Evolutionary conservation across 1,139 yeast genomes (phyloP).

Genomic region (Candida sanyaensis): DNA sequence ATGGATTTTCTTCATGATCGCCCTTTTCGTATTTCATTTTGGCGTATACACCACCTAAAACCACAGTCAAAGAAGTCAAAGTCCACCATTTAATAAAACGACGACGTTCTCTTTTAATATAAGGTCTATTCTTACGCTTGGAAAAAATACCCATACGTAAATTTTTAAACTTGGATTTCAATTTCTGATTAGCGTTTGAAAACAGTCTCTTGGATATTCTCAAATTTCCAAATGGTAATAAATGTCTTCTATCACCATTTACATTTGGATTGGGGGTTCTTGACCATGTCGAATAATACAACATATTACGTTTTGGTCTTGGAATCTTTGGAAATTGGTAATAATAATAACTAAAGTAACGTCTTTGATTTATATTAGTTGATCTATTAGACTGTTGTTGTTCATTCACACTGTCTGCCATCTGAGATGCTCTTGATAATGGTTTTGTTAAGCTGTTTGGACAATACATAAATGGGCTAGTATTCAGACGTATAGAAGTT

Average conservation of each 20-base stretch:
- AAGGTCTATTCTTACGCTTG: conserved; percentile 36
- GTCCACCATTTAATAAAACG: conserved; percentile 70
- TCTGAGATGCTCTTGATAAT: conserved; percentile 42
- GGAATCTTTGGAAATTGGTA: conserved; percentile 63
- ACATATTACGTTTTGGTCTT: conserved; percentile 60
- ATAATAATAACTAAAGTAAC: conserved; percentile 29
- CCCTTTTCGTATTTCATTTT: conserved; percentile 47
- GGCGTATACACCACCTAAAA: conserved; percentile 66
- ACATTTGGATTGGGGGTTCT: conserved; percentile 16
- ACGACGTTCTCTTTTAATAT: conserved; percentile 40
- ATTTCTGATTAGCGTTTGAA: conserved; percentile 41
- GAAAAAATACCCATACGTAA: conserved; percentile 46
- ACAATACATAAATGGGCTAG: conserved; percentile 19
- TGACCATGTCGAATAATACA: conserved; percentile 54
- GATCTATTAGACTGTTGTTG: conserved; percentile 12
- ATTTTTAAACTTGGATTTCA: conserved; percentile 37
- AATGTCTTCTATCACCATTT: conserved; percentile 1
- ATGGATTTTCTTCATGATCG: conserved; percentile 37
- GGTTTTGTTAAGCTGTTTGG: conserved; percentile 44
- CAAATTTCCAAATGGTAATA: conserved; percentile 9
- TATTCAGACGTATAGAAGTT: conserved; percentile 10
- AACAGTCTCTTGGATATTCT: conserved; percentile 33
- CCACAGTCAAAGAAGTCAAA: conserved; percentile 61
- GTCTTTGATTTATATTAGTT: conserved; percentile 17
- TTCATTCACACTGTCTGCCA: conserved; percentile 33